Percentiles rank a stretch among this genome's conserved stretches.
phyloP scores from a whole-genome alignment of 768 basidiomycete genomes.

The Boletus reticuloceps region DNA sequence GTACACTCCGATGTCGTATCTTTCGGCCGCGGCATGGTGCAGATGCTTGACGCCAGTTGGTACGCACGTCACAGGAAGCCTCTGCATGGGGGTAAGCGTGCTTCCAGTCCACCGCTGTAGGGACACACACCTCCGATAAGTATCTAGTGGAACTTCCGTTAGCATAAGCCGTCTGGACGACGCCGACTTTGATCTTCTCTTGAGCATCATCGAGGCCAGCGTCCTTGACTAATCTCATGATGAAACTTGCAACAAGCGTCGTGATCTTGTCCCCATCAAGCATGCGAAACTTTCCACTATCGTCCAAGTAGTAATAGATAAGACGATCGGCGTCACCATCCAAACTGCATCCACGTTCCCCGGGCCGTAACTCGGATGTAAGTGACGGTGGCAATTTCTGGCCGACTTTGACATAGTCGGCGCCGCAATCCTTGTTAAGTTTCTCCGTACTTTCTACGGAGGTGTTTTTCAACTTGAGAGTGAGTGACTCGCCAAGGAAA shows the following conservation, averaged over 20 bases:
- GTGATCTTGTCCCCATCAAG: slow-evolving; percentile 99
- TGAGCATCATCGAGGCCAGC: slow-evolving; percentile 68
- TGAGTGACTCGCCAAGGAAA: slow-evolving; percentile 58
- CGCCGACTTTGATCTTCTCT: slow-evolving; percentile 74
- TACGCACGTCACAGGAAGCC: slow-evolving; percentile 92
- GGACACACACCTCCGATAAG: slow-evolving; percentile 62
- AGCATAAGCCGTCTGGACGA: slow-evolving; percentile 98
- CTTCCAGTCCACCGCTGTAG: not conserved
- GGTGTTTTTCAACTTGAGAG: slow-evolving; percentile 68
- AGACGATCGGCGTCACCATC: slow-evolving; percentile 98
- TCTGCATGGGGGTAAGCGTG: slow-evolving; percentile 44
- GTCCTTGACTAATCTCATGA: slow-evolving; percentile 83
- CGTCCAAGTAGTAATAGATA: slow-evolving; percentile 92
- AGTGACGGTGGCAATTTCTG: slow-evolving; percentile 86
- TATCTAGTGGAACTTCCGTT: slow-evolving; percentile 97
- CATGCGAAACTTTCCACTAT: slow-evolving; percentile 76
- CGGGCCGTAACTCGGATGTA: slow-evolving; percentile 54
- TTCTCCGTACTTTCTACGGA: slow-evolving; percentile 60
- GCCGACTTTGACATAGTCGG: slow-evolving; percentile 94
- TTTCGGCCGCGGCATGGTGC: slow-evolving; percentile 92
- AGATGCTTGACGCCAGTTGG: slow-evolving; percentile 97
- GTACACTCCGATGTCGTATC: slow-evolving; percentile 95
- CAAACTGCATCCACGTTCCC: slow-evolving; percentile 86
- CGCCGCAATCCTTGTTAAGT: slow-evolving; percentile 87
- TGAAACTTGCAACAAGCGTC: slow-evolving; percentile 87